A percentile compares a stretch with the other conserved stretches of the same genome.
Evolutionary conservation across 176 grass and related monocot species (phyloP).

Genomic region (Leersia perrieri): DNA sequence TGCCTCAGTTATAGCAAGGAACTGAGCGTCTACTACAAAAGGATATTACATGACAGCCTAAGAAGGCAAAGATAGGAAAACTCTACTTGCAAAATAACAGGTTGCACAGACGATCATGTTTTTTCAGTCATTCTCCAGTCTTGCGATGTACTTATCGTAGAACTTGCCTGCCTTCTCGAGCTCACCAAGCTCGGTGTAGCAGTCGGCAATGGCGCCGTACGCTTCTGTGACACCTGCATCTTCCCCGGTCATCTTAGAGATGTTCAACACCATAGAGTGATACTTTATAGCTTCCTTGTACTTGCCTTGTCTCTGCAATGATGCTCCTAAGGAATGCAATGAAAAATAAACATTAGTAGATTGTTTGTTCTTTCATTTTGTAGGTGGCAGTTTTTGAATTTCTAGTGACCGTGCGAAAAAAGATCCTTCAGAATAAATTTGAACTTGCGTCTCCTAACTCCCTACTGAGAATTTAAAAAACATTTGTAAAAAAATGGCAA

Average conservation of each 20-base stretch:
- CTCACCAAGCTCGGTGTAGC: conserved; percentile 92
- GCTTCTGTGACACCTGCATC: conserved; percentile 85
- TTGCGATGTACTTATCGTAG: conserved; percentile 84
- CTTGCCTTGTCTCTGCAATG: conserved; percentile 88
- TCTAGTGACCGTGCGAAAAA: background rate
- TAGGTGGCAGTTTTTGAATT: background rate
- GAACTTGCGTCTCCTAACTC: background rate
- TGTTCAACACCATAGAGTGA: conserved; percentile 73
- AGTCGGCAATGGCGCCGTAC: conserved; percentile 92
- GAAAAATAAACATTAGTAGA: background rate
- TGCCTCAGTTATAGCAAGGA: background rate
- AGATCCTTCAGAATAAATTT: background rate
- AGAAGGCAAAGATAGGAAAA: background rate
- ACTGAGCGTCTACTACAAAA: conserved; percentile 8
- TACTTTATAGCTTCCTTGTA: conserved; percentile 96
- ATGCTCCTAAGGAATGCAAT: conserved; percentile 65
- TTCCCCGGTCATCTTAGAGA: conserved; percentile 69
- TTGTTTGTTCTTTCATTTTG: background rate
- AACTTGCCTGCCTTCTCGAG: conserved; percentile 92
- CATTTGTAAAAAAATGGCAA: background rate
- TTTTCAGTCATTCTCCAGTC: conserved; percentile 78
- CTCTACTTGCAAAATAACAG: background rate
- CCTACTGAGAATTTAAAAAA: background rate
- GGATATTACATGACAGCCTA: background rate
- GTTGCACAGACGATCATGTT: background rate